phyloP scores from a whole-genome alignment of 2,329 filamentous ascomycete species.

The Clonostachys byssicola region DNA sequence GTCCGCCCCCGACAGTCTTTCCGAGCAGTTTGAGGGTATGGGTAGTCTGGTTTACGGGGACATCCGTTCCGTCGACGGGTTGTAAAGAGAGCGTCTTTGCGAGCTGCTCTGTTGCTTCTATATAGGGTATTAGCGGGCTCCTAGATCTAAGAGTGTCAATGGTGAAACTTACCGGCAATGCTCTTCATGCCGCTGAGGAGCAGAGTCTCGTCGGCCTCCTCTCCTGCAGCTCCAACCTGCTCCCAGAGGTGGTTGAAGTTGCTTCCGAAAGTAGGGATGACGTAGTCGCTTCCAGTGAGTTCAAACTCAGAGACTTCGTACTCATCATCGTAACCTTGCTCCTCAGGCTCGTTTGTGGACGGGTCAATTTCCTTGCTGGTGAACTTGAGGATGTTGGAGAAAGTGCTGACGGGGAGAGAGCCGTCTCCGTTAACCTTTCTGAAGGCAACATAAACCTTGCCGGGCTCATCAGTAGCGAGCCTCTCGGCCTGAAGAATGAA shows the following conservation, averaged over 20 bases:
- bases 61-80: conserved; percentile 89
- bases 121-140: conserved; percentile 13
- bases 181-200: conserved; percentile 86
- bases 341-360: conserved; percentile 87
- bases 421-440: conserved; percentile 73
- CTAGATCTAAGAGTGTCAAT: not conserved
- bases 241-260: conserved; percentile 97
- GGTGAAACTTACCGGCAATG: conserved; percentile 71
- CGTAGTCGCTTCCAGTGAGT: conserved; percentile 86
- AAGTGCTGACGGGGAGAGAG: conserved; percentile 74
- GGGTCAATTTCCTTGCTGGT: conserved; percentile 98
- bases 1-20: conserved; percentile 88
- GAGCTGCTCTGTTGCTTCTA: conserved; percentile 90
- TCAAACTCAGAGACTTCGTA: conserved; percentile 96
- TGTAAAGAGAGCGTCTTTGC: conserved; percentile 84
- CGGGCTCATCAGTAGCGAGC: conserved; percentile 79
- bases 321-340: conserved; percentile 91
- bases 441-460: conserved; percentile 94
- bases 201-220: conserved; percentile 87
- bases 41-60: conserved; percentile 81
- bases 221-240: conserved; percentile 81
- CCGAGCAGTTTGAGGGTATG: conserved; percentile 95
- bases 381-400: conserved; percentile 93
- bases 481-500: conserved; percentile 89
- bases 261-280: conserved; percentile 87